A percentile compares a stretch with the other conserved stretches of the same genome.
phyloP scores from a whole-genome alignment of 352 stramenopile genomes.

The Globisporangium spinosum region DNA sequence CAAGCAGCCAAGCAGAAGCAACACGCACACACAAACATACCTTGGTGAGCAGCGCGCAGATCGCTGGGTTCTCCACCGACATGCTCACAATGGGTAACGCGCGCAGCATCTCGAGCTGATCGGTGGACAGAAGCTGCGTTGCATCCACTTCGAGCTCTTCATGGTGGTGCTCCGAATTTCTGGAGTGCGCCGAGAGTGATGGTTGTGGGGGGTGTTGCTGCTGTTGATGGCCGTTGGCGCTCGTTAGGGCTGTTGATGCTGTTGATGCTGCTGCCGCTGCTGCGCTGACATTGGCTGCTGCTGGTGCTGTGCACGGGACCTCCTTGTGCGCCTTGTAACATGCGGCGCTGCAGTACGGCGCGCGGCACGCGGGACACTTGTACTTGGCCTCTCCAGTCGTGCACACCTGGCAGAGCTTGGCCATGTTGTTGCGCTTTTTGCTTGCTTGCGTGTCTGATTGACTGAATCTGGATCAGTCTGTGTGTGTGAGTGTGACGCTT shows the following conservation, averaged over 20 bases:
- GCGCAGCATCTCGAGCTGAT: slow-evolving; percentile 46
- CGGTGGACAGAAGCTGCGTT: slow-evolving; percentile 38
- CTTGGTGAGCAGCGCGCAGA: slow-evolving; percentile 47
- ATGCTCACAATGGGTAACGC: slow-evolving; percentile 33
- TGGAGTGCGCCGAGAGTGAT: slow-evolving; percentile 4
- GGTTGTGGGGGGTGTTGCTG: slow-evolving; percentile 5
- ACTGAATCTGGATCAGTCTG: slow-evolving; percentile 4
- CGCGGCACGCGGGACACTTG: slow-evolving; percentile 73
- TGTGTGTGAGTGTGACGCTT: slow-evolving; percentile 12
- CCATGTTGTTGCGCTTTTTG: slow-evolving; percentile 27
- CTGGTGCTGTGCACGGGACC: slow-evolving; percentile 37
- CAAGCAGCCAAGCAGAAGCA: slow-evolving; percentile 1
- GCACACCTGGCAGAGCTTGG: slow-evolving; percentile 54
- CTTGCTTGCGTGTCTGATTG: background rate
- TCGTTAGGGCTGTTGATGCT: slow-evolving; percentile 4
- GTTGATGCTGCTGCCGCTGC: slow-evolving; percentile 2
- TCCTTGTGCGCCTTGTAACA: slow-evolving; percentile 86
- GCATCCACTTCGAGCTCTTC: slow-evolving; percentile 31
- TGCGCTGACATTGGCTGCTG: slow-evolving; percentile 2
- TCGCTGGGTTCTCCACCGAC: slow-evolving; percentile 43
- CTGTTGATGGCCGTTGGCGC: slow-evolving; percentile 2
- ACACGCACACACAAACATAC: slow-evolving; percentile 23
- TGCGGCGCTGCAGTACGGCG: slow-evolving; percentile 66
- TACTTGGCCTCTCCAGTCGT: slow-evolving; percentile 61
- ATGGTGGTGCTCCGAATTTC: slow-evolving; percentile 9